Evolutionary conservation across 495 filamentous ascomycete species (phyloP).

Genomic region (Aspergillus homomorphus): DNA sequence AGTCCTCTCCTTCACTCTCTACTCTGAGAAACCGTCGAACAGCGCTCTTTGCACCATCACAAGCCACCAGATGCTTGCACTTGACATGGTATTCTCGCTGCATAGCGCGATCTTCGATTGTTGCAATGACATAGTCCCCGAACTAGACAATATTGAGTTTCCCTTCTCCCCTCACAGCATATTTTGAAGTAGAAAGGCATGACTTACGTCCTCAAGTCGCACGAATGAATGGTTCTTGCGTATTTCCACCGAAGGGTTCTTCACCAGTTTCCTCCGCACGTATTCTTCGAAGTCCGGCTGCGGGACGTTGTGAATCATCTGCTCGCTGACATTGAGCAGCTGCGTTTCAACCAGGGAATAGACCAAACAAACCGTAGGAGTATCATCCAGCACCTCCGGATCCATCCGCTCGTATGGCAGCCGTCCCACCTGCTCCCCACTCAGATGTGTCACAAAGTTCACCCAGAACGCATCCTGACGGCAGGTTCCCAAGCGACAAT

Average conservation of each 20-base stretch:
- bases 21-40: slow-evolving; percentile 33
- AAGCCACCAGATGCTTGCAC: slow-evolving; percentile 31
- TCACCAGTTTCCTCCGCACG: not conserved
- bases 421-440: slow-evolving; percentile 24
- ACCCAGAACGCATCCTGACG: slow-evolving; percentile 28
- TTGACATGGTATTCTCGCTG: slow-evolving; percentile 18
- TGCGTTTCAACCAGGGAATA: not conserved
- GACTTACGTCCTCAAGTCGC: slow-evolving; percentile 20
- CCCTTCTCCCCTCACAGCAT: not conserved
- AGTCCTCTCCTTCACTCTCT: slow-evolving; percentile 37
- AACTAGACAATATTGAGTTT: slow-evolving; percentile 2
- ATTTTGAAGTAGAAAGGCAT: not conserved
- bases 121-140: slow-evolving; percentile 19
- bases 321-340: not conserved
- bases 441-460: slow-evolving; percentile 29
- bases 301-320: slow-evolving; percentile 37
- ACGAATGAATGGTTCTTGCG: slow-evolving; percentile 26
- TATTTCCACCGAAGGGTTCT: slow-evolving; percentile 15
- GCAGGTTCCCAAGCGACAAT: slow-evolving; percentile 24
- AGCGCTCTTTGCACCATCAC: slow-evolving; percentile 37
- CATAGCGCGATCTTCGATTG: slow-evolving; percentile 19
- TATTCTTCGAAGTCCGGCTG: slow-evolving; percentile 30
- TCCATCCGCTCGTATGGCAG: slow-evolving; percentile 35
- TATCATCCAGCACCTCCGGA: slow-evolving; percentile 22
- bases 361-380: slow-evolving; percentile 19